Conservation (phyloP, 768 basidiomycete genomes). For the Termitomyces bulborhizus region DNA sequence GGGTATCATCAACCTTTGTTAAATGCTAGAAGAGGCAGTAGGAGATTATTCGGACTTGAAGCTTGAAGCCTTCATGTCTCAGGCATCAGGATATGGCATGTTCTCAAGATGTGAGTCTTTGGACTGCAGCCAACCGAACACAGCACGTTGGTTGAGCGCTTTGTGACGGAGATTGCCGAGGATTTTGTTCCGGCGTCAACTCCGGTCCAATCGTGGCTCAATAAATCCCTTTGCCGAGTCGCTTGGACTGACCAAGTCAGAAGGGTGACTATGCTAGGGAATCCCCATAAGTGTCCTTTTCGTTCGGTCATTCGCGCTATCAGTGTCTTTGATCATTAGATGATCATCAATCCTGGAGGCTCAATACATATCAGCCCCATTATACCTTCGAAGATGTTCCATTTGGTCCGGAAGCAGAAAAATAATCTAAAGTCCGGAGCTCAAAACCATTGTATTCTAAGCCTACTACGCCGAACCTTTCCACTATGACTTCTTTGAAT, state of each 20-base stretch:
- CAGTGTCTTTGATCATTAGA: neutral
- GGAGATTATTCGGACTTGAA: neutral
- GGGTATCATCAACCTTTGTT: neutral
- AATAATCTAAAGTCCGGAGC: slow-evolving; percentile 9
- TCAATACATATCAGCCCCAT: neutral
- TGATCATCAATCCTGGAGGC: neutral
- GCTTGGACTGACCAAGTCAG: neutral
- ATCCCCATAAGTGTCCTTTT: neutral
- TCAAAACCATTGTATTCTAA: slow-evolving; percentile 3
- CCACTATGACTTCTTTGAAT: slow-evolving; percentile 43
- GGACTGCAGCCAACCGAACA: neutral
- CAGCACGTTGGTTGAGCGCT: neutral
- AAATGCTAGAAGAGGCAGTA: neutral
- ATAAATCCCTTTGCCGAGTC: neutral
- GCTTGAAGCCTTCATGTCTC: too few species aligned
- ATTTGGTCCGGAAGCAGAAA: slow-evolving; percentile 13
- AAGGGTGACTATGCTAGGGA: too few species aligned
- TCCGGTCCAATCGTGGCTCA: slow-evolving; percentile 1
- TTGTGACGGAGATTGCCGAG: neutral
- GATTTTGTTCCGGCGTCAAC: neutral
- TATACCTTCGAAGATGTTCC: slow-evolving; percentile 8
- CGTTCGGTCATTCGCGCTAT: neutral
- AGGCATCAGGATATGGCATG: neutral
- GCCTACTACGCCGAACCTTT: neutral
- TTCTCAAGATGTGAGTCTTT: neutral